phyloP scores from a whole-genome alignment of 257 asterid genomes.

The Ballota nigra region DNA sequence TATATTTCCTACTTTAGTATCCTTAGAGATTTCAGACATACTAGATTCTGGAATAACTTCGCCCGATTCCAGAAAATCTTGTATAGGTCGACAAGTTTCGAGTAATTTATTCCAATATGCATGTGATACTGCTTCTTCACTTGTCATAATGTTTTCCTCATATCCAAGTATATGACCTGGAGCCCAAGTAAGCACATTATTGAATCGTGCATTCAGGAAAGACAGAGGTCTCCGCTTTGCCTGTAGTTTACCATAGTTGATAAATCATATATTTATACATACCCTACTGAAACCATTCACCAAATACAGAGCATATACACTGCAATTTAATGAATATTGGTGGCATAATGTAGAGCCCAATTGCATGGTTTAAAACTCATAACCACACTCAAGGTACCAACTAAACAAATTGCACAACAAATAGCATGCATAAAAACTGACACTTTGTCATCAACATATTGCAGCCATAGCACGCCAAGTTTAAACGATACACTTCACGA shows the following conservation, averaged over 20 bases:
- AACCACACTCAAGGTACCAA: neutral
- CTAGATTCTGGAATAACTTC: constrained; percentile 34
- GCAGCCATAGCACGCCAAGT: neutral
- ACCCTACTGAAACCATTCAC: neutral
- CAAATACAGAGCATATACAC: constrained; percentile 5
- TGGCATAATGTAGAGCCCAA: neutral
- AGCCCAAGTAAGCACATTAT: constrained; percentile 49
- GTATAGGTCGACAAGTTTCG: constrained; percentile 60
- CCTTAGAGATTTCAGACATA: constrained; percentile 33
- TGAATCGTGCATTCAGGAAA: constrained; percentile 49
- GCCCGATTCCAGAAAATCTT: constrained; percentile 57
- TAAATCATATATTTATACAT: constrained; percentile 5
- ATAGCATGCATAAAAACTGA: neutral
- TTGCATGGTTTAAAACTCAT: neutral
- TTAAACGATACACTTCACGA: neutral
- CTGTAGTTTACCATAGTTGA: constrained; percentile 42
- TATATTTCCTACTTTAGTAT: constrained; percentile 36
- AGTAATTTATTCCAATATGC: constrained; percentile 44
- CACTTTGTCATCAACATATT: neutral
- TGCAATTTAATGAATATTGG: too few relatives aligned
- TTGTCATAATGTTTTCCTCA: constrained; percentile 32
- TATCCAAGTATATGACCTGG: constrained; percentile 58
- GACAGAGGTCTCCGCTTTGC: constrained; percentile 71
- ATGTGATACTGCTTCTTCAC: constrained; percentile 35
- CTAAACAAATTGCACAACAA: neutral